A percentile compares a stretch with the other conserved stretches of the same genome.
These are phyloP conservation scores for Epichloe scottii DNA, from an alignment of 2,329 filamentous ascomycete genomes.

Conservation along the genomic window DNA sequence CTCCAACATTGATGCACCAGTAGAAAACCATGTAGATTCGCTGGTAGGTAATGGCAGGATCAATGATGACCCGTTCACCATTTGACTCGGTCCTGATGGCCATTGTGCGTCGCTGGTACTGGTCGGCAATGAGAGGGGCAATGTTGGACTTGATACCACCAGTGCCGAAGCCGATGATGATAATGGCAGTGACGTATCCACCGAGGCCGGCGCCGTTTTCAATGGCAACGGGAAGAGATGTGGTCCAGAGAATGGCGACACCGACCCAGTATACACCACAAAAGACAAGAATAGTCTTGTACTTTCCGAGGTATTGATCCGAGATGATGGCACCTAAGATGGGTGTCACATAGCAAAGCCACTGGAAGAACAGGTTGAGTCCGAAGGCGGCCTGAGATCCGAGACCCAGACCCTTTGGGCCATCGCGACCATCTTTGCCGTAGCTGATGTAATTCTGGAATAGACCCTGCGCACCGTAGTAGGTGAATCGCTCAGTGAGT, in stretches of 20 bases:
- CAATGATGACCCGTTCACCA: conserved; percentile 51
- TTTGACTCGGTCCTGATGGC: conserved; percentile 33
- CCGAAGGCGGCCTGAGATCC: conserved; percentile 42
- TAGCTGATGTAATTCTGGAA: conserved; percentile 43
- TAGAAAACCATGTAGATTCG: conserved; percentile 67
- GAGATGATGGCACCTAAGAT: conserved; percentile 42
- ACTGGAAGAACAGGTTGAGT: conserved; percentile 43
- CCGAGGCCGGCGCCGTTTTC: conserved; percentile 29
- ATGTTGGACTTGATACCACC: conserved; percentile 59
- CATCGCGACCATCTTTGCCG: conserved; percentile 19
- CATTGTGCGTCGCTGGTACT: conserved; percentile 44
- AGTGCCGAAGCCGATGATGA: conserved; percentile 54
- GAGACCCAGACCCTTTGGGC: conserved; percentile 39
- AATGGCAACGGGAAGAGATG: conserved; percentile 28
- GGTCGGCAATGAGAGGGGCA: conserved; percentile 48
- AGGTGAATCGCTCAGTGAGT: conserved; percentile 44
- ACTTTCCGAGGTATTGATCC: conserved; percentile 46
- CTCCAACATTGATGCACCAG: conserved; percentile 61
- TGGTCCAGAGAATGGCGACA: conserved; percentile 40
- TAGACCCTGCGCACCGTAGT: conserved; percentile 40
- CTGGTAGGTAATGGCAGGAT: conserved; percentile 53
- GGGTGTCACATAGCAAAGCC: conserved; percentile 32
- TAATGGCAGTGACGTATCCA: conserved; percentile 40
- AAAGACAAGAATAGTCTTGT: conserved; percentile 48
- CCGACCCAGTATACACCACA: conserved; percentile 45